Percentiles rank a stretch among this genome's conserved stretches.
Evolutionary conservation across 768 basidiomycete genomes (phyloP).

Genomic region (Floccularia luteovirens): DNA sequence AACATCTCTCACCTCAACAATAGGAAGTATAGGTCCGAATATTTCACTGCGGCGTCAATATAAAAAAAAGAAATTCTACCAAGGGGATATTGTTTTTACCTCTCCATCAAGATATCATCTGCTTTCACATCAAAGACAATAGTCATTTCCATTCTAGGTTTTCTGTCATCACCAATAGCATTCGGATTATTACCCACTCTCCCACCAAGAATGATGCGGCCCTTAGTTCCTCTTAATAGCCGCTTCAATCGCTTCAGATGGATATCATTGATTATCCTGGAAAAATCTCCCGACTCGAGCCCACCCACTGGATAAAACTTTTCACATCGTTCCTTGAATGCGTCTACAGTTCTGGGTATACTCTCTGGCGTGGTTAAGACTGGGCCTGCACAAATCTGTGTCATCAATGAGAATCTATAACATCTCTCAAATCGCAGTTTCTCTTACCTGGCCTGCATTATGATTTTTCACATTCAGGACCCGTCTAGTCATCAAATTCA

Average conservation of each 20-base stretch:
- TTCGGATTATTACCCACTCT: no score
- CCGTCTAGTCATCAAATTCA: constrained; percentile 56
- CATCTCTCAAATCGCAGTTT: no score
- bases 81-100: no score
- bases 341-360: no score
- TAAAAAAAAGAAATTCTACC: not conserved
- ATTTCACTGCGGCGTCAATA: not conserved
- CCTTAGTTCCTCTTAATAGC: constrained; percentile 59
- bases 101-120: constrained; percentile 70
- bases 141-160: constrained; percentile 70
- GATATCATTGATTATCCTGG: constrained; percentile 42
- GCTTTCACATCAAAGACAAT: constrained; percentile 53
- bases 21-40: not conserved
- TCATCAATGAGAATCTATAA: no score
- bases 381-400: no score
- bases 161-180: constrained; percentile 44
- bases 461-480: constrained; percentile 77
- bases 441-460: constrained; percentile 73
- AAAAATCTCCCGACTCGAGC: no score
- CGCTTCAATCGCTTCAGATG: constrained; percentile 48
- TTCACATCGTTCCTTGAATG: no score
- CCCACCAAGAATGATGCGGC: constrained; percentile 60
- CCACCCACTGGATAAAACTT: no score
- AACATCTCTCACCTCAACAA: not conserved
- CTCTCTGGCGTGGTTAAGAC: no score